Base-by-base conservation (phyloP, 768 basidiomycete genomes). In the Leccinum fibrillosum region DNA sequence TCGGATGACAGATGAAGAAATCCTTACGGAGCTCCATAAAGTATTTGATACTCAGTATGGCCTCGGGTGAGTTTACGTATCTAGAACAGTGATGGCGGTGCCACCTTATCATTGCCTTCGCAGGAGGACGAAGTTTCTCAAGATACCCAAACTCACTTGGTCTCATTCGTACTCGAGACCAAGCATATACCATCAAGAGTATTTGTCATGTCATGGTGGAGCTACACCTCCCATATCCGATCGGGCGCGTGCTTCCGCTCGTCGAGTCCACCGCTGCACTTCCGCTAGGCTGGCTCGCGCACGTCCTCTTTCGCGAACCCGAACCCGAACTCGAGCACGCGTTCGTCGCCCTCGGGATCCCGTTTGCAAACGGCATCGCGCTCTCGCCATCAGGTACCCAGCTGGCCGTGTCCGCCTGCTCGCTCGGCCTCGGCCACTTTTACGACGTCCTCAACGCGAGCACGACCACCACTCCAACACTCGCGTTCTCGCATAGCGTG, bases 351-450 rank as follows among this genome's bases (percentile, higher is more conserved):
- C 65, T 74, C 4, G 82, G 82, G 53, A 69, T 89, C 13, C 72
- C 88, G 1, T 90, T 89, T 69, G 75, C 89, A 3, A 91, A 91
- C 62, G 89, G 89, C 19, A 62, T 90, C 57, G 77, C 88, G 0
- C 62, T 89, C 44, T 86, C 86, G 0, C 80, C 78, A 1, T 66
- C 73, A 1, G 79, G 78, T 2, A 65, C 71, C 2, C 74, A 80
- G 34, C 74, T 88, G 28, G 89, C 86, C 3, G 66, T 90, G 23
- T 82, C 83, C 2, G 79, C 84, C 2, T 82, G 82, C 35, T 74
- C 84, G 3, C 66, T 78, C 25, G 75, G 72, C 52, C 61, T 76
- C 48, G 73, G 89, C 45, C 63, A 72, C 53, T 66, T 89, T 56
- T 90, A 86, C 74, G 62, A 39, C 39, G 39, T 34, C 42, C 79